Evolutionary conservation across 768 basidiomycete genomes (phyloP).

Genomic region (Mycena latifolia): DNA sequence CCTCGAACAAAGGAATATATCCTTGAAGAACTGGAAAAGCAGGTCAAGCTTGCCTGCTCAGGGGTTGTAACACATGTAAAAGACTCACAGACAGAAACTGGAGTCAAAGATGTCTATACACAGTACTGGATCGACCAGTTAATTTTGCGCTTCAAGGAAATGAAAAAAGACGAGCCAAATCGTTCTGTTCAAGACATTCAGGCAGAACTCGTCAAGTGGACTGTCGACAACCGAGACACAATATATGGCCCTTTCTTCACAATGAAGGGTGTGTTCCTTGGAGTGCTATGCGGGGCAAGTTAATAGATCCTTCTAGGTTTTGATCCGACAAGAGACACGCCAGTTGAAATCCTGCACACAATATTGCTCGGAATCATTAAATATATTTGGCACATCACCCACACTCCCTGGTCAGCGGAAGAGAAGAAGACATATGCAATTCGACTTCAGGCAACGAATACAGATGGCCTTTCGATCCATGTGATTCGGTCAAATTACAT

Average conservation of each 20-base stretch:
- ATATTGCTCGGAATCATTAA: constrained; percentile 43
- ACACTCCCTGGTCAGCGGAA: too few species aligned
- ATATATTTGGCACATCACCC: constrained; percentile 48
- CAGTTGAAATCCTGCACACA: constrained; percentile 19
- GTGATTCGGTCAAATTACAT: neutral
- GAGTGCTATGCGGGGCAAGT: too few species aligned
- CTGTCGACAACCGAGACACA: neutral
- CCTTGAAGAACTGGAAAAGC: too few species aligned
- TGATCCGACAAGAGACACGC: constrained; percentile 37
- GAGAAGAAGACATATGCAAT: too few species aligned
- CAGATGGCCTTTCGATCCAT: constrained; percentile 1
- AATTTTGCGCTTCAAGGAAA: constrained; percentile 37
- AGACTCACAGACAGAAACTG: too few species aligned
- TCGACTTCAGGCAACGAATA: neutral
- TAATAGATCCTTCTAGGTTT: constrained; percentile 38
- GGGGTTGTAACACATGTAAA: too few species aligned
- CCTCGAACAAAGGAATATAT: too few species aligned
- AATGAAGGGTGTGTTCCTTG: neutral
- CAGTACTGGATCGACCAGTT: too few species aligned
- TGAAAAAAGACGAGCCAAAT: constrained; percentile 3
- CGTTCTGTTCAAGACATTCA: neutral
- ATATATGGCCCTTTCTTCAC: neutral
- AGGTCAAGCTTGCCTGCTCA: too few species aligned
- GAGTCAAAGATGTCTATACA: too few species aligned
- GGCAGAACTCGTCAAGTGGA: constrained; percentile 2